Evolutionary conservation across 2,329 filamentous ascomycete species (phyloP).

Genomic region (Nemania abortiva): DNA sequence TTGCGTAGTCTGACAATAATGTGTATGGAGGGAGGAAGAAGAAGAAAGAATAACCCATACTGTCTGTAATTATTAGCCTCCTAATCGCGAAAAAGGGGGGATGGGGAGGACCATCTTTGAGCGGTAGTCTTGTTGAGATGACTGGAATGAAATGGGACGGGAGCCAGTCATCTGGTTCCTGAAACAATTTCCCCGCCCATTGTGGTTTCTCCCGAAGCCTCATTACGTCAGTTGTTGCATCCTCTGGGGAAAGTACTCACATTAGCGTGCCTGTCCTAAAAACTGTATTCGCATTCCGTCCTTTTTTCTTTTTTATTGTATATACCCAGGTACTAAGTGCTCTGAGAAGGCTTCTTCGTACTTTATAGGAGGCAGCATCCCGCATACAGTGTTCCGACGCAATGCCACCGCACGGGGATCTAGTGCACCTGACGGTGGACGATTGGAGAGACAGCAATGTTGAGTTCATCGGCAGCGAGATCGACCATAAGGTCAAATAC

Average conservation of each 20-base stretch:
- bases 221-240: slow-evolving; percentile 43
- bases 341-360: not conserved
- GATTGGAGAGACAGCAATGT: slow-evolving; percentile 77
- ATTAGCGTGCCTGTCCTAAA: not conserved
- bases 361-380: not conserved
- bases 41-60: too few relatives aligned
- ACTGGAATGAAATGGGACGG: not conserved
- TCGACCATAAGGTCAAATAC: slow-evolving; percentile 77
- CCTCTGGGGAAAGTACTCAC: slow-evolving; percentile 7
- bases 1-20: too few relatives aligned
- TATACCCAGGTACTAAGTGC: too few relatives aligned
- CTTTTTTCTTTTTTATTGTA: not conserved
- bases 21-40: too few relatives aligned
- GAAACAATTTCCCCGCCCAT: slow-evolving; percentile 37
- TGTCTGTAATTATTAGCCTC: too few relatives aligned
- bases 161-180: not conserved
- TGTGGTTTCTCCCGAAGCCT: slow-evolving; percentile 21
- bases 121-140: not conserved
- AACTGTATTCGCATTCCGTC: not conserved
- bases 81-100: too few relatives aligned
- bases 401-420: slow-evolving; percentile 72
- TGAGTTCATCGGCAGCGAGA: slow-evolving; percentile 71
- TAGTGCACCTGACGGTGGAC: slow-evolving; percentile 73
- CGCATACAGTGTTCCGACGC: slow-evolving; percentile 33
- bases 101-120: too few relatives aligned